Evolutionary conservation across 176 grass and related monocot genomes (phyloP).

Genomic region (Carex cristatella): DNA sequence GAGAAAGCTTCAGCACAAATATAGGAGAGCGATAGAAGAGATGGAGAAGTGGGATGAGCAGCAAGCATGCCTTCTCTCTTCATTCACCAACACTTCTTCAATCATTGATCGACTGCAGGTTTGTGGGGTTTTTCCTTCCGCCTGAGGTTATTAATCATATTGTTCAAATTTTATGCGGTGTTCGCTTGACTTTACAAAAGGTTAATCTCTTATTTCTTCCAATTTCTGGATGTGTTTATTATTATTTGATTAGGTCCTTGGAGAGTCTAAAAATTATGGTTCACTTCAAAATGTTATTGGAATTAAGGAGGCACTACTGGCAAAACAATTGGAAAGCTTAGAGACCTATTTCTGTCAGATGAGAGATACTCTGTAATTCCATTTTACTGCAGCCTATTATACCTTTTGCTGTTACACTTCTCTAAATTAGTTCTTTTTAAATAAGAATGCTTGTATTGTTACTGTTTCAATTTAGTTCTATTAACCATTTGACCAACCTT

Average conservation of each 20-base stretch:
- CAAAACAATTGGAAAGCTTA: slow-evolving; percentile 58
- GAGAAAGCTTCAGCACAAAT: slow-evolving; percentile 63
- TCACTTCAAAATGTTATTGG: slow-evolving; percentile 34
- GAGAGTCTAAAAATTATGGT: slow-evolving; percentile 63
- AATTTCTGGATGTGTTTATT: neutral
- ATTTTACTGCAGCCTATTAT: neutral
- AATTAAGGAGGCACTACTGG: slow-evolving; percentile 53
- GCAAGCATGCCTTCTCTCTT: slow-evolving; percentile 41
- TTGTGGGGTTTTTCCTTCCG: neutral
- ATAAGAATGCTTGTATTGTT: neutral
- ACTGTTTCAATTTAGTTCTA: neutral
- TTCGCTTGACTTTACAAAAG: neutral
- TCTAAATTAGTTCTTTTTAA: neutral
- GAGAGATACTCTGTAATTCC: slow-evolving; percentile 44
- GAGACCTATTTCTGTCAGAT: slow-evolving; percentile 50
- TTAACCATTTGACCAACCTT: neutral
- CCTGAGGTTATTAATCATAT: neutral
- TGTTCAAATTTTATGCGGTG: neutral
- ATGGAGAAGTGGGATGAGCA: slow-evolving; percentile 56
- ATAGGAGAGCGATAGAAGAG: slow-evolving; percentile 42
- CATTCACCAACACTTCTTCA: slow-evolving; percentile 38
- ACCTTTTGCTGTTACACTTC: neutral
- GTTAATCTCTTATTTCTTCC: neutral
- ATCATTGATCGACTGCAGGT: slow-evolving; percentile 59
- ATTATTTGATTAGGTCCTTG: slow-evolving; percentile 38